Evolutionary conservation across 306 rosid genomes (phyloP).

Genomic region (Cyclanthera cordifolia): DNA sequence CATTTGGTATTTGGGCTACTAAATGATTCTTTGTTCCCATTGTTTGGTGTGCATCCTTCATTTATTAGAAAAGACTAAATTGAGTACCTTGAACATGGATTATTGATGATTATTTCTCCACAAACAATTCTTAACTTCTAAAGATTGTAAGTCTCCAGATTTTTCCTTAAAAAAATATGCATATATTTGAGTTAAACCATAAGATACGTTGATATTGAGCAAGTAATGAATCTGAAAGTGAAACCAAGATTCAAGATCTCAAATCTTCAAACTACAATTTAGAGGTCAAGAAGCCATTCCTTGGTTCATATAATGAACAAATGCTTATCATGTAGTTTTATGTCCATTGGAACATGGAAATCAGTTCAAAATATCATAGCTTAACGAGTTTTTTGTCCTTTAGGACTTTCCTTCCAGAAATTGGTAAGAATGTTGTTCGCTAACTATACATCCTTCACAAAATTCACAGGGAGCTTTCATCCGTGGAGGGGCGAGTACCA

Average conservation of each 20-base stretch:
- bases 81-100: background rate
- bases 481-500: background rate
- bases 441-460: background rate
- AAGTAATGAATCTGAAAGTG: background rate
- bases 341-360: background rate
- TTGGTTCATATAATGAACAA: background rate
- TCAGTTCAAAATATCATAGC: background rate
- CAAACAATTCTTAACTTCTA: background rate
- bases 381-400: background rate
- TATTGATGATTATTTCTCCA: background rate
- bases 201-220: background rate
- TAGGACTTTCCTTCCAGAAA: background rate
- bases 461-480: background rate
- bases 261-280: background rate
- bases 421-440: background rate
- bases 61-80: background rate
- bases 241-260: background rate
- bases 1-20: background rate
- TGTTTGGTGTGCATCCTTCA: background rate
- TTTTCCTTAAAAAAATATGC: background rate
- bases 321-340: background rate
- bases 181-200: background rate
- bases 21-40: background rate
- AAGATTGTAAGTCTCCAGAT: background rate
- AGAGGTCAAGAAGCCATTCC: background rate